Evolutionary conservation across 345 rosid genomes (phyloP), one percentile per base, ranked within the genome.

Genomic region (Jatropha curcas): DNA sequence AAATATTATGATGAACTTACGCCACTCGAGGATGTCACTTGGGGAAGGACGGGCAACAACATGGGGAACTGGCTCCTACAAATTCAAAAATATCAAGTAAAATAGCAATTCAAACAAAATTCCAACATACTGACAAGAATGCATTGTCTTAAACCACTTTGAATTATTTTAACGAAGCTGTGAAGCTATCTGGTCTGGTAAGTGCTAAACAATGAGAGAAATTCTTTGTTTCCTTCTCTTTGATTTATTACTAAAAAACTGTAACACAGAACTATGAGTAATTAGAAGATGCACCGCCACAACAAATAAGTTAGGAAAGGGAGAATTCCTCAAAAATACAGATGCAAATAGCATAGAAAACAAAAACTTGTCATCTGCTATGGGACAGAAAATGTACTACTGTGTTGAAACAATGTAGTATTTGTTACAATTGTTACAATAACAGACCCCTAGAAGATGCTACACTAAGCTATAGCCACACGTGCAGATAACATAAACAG

Each of bases 21-120:
- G 98, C 98, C 99, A 92, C 67, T 95, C 98, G 52, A 95, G 99
- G 77, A 92, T 92, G 81, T 92, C 87, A 73, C 76, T 95, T 41
- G 94, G 88, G 67, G 96, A 92, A 85, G 98, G 99, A 63, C 94
- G 88, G 53, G 99, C 98, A 73, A 92, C 92, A 67, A 92, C 84
- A 83, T 92, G 88, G 64, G 99, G 85, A 75, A 92, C 96, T 31
- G 98, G 99, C 75, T 95, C 99, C 99, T 95, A 78, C 77, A 84
- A 77, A 58, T 71, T 77, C 74, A 50, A 71, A 13, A 56, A 73
- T 12, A 51, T 2, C 53, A 48, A 69, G 20, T 30, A 13, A 28
- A 39, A 50, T 11, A 34, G 2, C 30, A 11, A 24, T 33, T n/a
- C 22, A 39, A 55, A 62, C 30, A 45, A 75, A 16, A 24, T 35